Base-by-base conservation (phyloP, 352 stramenopile genomes). In the Phytophthora megakarya region DNA sequence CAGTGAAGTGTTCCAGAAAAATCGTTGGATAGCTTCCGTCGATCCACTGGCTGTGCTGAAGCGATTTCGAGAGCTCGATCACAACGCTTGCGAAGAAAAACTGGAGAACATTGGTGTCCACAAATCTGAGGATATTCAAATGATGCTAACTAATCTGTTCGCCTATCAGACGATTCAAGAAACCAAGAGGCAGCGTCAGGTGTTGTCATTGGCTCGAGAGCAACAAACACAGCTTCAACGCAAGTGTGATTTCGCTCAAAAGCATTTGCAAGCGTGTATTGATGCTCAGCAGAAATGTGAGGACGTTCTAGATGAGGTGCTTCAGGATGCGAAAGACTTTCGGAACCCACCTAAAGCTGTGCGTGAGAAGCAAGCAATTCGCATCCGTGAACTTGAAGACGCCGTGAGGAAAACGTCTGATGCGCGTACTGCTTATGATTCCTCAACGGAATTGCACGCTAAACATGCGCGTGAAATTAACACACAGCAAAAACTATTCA, bases 61-160 rank as follows among this genome's bases (percentile, higher is more conserved):
- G 9, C 40, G 60, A 21, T 56, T 84, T 32, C 67, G 75, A 11
- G 50, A 62, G 7, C 56, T 70, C 32, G 56, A 64, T 9, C 13
- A 30, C 12, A 63, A 75, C 18, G 21, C 30, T 1, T 77, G 80
- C 44, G 28, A 67, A 58, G 42, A 71, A 19, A 65, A 73, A 15
- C 60, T 82, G 3, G 44, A 80, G 26, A 50, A 37, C 6, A 71
- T 90, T 26, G 81, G 77, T 2, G 49, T 88, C 18, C 45, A 60
- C 1, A 68, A 84, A 22, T 57, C 67, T 33, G 69, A 74, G n/a
- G 72, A 88, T 38, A 54, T 80, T 1, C 65, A 81, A 15, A 47
- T 72, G 19, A 83, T 92, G 54, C n/a, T 75, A 32, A 90, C 71
- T n/a, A 90, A 73, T 55, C 46, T 90, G 1, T 79, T 87, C 18